Conservation (phyloP, 2,329 filamentous ascomycete genomes). For the Aspergillus vadensis region DNA sequence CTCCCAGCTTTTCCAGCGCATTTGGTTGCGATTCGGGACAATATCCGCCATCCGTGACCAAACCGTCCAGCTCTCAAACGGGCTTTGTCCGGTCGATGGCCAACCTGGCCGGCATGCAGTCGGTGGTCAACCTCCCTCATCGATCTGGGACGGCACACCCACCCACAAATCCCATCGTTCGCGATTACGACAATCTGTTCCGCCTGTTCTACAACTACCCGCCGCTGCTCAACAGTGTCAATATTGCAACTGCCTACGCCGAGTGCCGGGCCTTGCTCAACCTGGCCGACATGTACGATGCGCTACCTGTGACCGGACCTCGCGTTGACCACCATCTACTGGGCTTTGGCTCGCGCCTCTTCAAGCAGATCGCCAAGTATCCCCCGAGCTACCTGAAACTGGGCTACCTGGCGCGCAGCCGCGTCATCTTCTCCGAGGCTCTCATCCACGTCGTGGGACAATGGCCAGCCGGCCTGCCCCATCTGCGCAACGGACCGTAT, state of each 20-base stretch:
- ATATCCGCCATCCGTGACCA: constrained; percentile 61
- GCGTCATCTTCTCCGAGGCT: constrained; percentile 82
- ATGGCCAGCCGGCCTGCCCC: constrained; percentile 80
- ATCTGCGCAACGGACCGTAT: constrained; percentile 62
- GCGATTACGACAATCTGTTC: constrained; percentile 94
- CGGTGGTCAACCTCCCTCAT: constrained; percentile 53
- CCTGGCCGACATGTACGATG: constrained; percentile 93
- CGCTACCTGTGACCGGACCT: constrained; percentile 80
- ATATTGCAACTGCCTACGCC: constrained; percentile 88
- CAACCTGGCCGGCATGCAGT: constrained; percentile 65
- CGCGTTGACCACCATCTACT: constrained; percentile 91
- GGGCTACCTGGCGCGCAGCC: constrained; percentile 80
- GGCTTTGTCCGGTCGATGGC: constrained; percentile 87
- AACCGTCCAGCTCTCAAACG: constrained; percentile 62
- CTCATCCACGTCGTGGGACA: constrained; percentile 92
- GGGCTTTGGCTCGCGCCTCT: constrained; percentile 85
- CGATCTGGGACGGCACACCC: constrained; percentile 60
- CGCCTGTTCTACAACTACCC: constrained; percentile 94
- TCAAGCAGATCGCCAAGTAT: constrained; percentile 97
- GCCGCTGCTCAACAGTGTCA: constrained; percentile 77
- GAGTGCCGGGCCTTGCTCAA: constrained; percentile 89
- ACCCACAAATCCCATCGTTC: constrained; percentile 69
- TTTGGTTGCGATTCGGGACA: constrained; percentile 56
- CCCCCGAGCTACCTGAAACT: constrained; percentile 89
- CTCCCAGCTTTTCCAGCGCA: constrained; percentile 50